Conservation (phyloP, 2,329 filamentous ascomycete species). For the Chrysoporthe austroafricana region DNA sequence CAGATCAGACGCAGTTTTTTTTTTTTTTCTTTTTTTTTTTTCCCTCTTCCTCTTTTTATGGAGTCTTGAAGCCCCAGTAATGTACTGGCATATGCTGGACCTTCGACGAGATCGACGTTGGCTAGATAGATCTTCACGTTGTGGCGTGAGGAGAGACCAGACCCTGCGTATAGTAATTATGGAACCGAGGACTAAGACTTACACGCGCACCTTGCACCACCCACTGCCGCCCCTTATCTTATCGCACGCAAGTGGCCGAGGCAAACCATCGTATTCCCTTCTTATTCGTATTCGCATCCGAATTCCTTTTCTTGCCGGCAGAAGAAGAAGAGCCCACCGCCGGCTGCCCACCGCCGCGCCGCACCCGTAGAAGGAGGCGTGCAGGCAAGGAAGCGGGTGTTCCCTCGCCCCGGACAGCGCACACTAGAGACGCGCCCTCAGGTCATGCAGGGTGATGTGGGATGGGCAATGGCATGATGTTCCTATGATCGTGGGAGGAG, state of each 20-base stretch:
- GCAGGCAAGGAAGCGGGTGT: neutral
- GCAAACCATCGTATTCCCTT: neutral
- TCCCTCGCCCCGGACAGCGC: neutral
- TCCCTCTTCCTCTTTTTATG: too few species aligned
- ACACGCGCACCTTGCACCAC: too few species aligned
- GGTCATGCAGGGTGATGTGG: conserved; percentile 14
- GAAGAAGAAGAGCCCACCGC: neutral
- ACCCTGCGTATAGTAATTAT: too few species aligned
- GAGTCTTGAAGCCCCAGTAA: too few species aligned
- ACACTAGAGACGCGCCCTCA: neutral
- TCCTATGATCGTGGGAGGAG: too few species aligned
- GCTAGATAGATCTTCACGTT: neutral
- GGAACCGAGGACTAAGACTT: too few species aligned
- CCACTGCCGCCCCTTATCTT: neutral
- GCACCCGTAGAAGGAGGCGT: neutral
- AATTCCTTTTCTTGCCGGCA: neutral
- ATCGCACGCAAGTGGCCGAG: neutral
- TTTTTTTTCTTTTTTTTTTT: too few species aligned
- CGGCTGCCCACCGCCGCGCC: too few species aligned
- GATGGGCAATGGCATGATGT: conserved; percentile 19
- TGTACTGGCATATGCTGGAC: neutral
- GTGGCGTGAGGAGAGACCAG: too few species aligned
- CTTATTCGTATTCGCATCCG: conserved; percentile 27
- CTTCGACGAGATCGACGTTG: neutral
- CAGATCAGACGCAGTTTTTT: too few species aligned